phyloP scores from a whole-genome alignment of 2,329 filamentous ascomycete genomes.

The Penicillium sp. region DNA sequence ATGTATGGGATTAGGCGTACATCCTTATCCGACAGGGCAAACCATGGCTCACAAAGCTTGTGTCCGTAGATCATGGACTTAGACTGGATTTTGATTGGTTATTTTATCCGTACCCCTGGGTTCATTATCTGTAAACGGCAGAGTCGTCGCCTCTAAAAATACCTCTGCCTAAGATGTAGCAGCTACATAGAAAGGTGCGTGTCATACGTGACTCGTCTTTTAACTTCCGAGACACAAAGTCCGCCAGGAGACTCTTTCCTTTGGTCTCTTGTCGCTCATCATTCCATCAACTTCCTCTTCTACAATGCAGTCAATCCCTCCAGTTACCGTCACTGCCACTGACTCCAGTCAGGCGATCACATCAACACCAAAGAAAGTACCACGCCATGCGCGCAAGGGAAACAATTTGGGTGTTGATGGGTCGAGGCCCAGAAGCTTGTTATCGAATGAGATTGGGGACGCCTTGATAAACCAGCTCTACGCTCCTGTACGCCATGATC shows the following conservation, averaged over 20 bases:
- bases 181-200: background rate
- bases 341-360: background rate
- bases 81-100: background rate
- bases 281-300: background rate
- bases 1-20: no score
- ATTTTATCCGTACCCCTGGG: background rate
- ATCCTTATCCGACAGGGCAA: no score
- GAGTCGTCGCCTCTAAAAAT: background rate
- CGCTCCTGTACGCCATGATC: background rate
- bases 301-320: background rate
- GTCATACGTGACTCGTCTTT: background rate
- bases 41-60: background rate
- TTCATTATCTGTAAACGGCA: background rate
- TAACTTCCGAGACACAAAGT: background rate
- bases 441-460: constrained; percentile 24
- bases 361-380: constrained; percentile 8
- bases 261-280: background rate
- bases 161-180: background rate
- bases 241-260: no score
- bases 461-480: constrained; percentile 19
- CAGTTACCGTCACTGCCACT: background rate
- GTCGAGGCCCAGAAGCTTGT: constrained; percentile 9
- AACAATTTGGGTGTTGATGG: background rate
- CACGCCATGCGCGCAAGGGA: constrained; percentile 9
- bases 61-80: background rate